Evolutionary conservation across 1,284 basidiomycete genomes (phyloP).

Genomic region (Tetrapyrgos nigripes): DNA sequence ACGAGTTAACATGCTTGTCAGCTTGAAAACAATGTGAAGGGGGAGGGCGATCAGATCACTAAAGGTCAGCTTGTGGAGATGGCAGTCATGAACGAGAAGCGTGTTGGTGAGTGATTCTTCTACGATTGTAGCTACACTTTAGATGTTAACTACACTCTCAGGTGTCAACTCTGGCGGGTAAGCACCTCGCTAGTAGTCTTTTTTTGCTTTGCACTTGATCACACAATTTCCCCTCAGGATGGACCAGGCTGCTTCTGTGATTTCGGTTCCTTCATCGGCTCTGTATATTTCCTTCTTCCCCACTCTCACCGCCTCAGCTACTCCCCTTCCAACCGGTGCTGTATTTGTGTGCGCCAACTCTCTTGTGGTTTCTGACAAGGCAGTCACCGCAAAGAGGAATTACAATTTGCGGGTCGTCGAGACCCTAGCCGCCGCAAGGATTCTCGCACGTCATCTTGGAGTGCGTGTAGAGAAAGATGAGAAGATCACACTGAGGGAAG

Average conservation of each 20-base stretch:
- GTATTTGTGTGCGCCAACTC: constrained; percentile 87
- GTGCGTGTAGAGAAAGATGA: constrained; percentile 51
- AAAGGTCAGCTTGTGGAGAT: constrained; percentile 80
- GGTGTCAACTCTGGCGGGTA: constrained; percentile 80
- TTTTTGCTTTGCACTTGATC: constrained; percentile 4
- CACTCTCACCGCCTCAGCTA: constrained; percentile 66
- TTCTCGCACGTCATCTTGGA: constrained; percentile 67
- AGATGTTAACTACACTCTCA: constrained; percentile 20
- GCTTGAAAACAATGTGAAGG: constrained; percentile 33
- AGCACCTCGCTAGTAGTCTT: constrained; percentile 24
- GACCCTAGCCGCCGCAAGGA: constrained; percentile 78
- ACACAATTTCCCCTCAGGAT: constrained; percentile 50
- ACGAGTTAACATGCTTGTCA: constrained; percentile 23
- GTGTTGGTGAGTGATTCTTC: constrained; percentile 61
- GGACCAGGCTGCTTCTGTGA: constrained; percentile 87
- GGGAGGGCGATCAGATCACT: constrained; percentile 41
- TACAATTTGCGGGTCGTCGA: constrained; percentile 93
- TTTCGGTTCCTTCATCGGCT: constrained; percentile 71
- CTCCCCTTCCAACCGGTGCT: constrained; percentile 58
- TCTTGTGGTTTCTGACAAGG: constrained; percentile 84
- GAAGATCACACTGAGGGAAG: constrained; percentile 56
- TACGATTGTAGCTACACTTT: constrained; percentile 7
- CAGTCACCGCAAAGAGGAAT: constrained; percentile 73
- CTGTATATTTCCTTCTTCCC: constrained; percentile 87
- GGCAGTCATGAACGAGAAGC: constrained; percentile 83